Evolutionary conservation across 1,284 basidiomycete species (phyloP).

Genomic region (Marasmius fiardii): DNA sequence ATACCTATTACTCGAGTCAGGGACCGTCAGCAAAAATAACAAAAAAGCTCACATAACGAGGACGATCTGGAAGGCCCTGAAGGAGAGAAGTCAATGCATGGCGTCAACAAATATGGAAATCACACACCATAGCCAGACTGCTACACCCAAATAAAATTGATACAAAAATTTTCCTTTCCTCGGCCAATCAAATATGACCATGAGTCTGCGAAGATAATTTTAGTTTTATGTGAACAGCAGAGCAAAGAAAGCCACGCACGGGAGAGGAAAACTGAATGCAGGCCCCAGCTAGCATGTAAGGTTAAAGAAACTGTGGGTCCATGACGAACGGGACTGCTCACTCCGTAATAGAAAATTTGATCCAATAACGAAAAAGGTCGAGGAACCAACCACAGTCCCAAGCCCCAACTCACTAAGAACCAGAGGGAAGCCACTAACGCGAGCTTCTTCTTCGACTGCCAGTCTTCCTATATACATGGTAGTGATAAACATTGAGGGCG

Average conservation of each 20-base stretch:
- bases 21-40: not conserved
- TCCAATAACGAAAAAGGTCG: slow-evolving; percentile 9
- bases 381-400: slow-evolving; percentile 8
- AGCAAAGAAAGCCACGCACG: not conserved
- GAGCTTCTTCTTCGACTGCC: slow-evolving; percentile 10
- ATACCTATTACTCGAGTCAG: not conserved
- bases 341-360: slow-evolving; percentile 8
- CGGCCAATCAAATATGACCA: slow-evolving; percentile 13
- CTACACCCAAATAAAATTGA: slow-evolving; percentile 3
- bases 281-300: not conserved
- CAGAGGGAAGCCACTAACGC: slow-evolving; percentile 6
- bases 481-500: not conserved
- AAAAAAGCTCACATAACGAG: slow-evolving; percentile 7
- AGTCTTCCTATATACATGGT: slow-evolving; percentile 6
- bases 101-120: not conserved
- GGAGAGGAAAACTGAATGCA: slow-evolving; percentile 2
- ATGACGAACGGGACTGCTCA: not conserved
- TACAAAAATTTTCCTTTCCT: slow-evolving; percentile 7
- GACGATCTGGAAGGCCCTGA: slow-evolving; percentile 8
- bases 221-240: not conserved
- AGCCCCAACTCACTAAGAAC: slow-evolving; percentile 6
- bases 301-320: not conserved
- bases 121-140: slow-evolving; percentile 13
- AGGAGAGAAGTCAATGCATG: not conserved
- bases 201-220: not conserved